Evolutionary conservation across 1,139 yeast species (phyloP).

Genomic region (Diutina mesorugosa): DNA sequence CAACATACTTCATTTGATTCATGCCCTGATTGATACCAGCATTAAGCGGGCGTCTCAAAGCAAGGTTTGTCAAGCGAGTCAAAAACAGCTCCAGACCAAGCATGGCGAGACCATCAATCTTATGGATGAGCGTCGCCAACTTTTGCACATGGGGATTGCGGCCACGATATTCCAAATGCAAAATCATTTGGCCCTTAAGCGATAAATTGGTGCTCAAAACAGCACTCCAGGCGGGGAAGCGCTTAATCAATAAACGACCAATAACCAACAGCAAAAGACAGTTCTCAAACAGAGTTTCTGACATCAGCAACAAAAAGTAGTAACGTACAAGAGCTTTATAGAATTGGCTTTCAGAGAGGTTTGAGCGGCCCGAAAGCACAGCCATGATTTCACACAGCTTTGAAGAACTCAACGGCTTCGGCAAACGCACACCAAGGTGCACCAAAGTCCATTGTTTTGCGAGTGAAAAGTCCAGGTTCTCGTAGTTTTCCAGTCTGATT

Average conservation of each 20-base stretch:
- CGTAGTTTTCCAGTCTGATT: neutral
- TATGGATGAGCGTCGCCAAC: neutral
- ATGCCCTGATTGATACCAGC: neutral
- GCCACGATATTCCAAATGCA: conserved; percentile 1
- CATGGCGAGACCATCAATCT: neutral
- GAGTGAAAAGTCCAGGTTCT: neutral
- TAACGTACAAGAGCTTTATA: neutral
- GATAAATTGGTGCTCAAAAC: neutral
- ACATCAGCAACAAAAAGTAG: neutral
- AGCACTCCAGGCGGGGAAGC: neutral
- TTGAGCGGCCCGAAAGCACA: neutral
- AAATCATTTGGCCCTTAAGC: neutral
- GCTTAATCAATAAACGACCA: neutral
- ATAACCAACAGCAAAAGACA: neutral
- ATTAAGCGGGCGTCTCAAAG: neutral
- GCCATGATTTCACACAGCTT: neutral
- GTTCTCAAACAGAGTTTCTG: neutral
- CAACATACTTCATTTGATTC: neutral
- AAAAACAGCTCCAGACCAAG: conserved; percentile 1
- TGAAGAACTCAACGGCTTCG: neutral
- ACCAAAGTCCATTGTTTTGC: neutral
- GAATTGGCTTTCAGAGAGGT: neutral
- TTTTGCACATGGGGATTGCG: neutral
- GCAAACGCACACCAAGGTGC: neutral
- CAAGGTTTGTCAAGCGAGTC: neutral